Percentiles rank a stretch among this genome's conserved stretches.
These are phyloP conservation scores for Aspergillus incahuasiensis DNA, from an alignment of 495 filamentous ascomycete species.

Conservation along the genomic window DNA sequence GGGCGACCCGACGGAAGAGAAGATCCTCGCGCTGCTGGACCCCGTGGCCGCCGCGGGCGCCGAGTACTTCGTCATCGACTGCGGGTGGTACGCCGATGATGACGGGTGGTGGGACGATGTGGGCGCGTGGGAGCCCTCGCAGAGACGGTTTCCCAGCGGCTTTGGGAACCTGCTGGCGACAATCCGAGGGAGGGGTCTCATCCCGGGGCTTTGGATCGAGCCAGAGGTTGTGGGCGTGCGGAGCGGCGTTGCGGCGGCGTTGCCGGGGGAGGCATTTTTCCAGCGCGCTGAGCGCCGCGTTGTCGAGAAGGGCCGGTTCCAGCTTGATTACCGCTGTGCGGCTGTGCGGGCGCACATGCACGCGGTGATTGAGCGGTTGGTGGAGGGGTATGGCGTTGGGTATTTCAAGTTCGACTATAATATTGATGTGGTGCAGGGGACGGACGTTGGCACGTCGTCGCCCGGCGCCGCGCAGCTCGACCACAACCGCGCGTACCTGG, in stretches of 20 bases:
- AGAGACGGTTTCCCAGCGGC: constrained; percentile 22
- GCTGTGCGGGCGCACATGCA: constrained; percentile 15
- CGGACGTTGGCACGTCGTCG: constrained; percentile 15
- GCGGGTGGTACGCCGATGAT: constrained; percentile 28
- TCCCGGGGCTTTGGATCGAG: constrained; percentile 24
- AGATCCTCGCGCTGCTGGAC: constrained; percentile 20
- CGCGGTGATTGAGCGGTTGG: constrained; percentile 10
- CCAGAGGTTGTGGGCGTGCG: constrained; percentile 23
- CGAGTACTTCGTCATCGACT: constrained; percentile 27
- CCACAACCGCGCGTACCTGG: constrained; percentile 18
- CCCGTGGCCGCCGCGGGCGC: constrained; percentile 13
- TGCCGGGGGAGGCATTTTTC: constrained; percentile 22
- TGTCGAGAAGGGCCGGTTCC: constrained; percentile 18
- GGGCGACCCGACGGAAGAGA: constrained; percentile 25
- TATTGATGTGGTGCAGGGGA: constrained; percentile 22
- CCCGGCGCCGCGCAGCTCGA: constrained; percentile 16
- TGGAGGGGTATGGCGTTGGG: constrained; percentile 16
- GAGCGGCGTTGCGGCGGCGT: constrained; percentile 12
- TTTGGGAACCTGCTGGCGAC: constrained; percentile 13
- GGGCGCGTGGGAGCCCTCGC: constrained; percentile 25
- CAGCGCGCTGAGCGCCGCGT: constrained; percentile 15
- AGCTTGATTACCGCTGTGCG: constrained; percentile 17
- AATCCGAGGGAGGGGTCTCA: constrained; percentile 13
- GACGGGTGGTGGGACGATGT: constrained; percentile 26
- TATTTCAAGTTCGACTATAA: constrained; percentile 30